phyloP scores from a whole-genome alignment of 257 asterid species.

The Datura wrightii region DNA sequence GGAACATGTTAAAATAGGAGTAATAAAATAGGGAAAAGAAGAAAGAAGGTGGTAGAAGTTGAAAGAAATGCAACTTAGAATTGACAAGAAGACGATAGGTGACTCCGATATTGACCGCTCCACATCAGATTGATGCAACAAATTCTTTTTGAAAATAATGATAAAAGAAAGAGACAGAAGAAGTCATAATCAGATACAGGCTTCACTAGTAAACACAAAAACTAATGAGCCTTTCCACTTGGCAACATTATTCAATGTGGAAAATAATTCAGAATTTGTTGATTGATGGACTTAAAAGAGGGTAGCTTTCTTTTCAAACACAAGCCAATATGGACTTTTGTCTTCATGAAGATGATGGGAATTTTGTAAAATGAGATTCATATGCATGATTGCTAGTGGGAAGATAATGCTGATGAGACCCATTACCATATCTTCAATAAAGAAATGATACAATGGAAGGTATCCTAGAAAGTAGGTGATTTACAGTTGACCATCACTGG shows the following conservation, averaged over 20 bases:
- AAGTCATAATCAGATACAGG: conserved; percentile 37
- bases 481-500: conserved; percentile 23
- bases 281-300: conserved; percentile 31
- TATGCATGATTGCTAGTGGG: conserved; percentile 48
- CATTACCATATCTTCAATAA: conserved; percentile 43
- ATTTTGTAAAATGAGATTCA: conserved; percentile 40
- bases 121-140: conserved; percentile 40
- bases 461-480: conserved; percentile 36
- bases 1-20: conserved; percentile 14
- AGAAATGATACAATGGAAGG: conserved; percentile 33
- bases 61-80: conserved; percentile 34
- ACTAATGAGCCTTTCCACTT: conserved; percentile 34
- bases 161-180: conserved; percentile 27
- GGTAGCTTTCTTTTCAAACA: conserved; percentile 33
- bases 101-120: not conserved
- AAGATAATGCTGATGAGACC: conserved; percentile 45
- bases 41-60: not conserved
- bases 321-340: conserved; percentile 44
- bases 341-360: conserved; percentile 43
- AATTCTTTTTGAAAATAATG: conserved; percentile 34
- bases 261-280: conserved; percentile 28
- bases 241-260: conserved; percentile 30
- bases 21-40: not conserved
- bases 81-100: conserved; percentile 32
- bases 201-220: conserved; percentile 38